These are phyloP conservation scores for Lachancea kluyveri DNA, from an alignment of 805 yeast species.

Conservation along the genomic window DNA sequence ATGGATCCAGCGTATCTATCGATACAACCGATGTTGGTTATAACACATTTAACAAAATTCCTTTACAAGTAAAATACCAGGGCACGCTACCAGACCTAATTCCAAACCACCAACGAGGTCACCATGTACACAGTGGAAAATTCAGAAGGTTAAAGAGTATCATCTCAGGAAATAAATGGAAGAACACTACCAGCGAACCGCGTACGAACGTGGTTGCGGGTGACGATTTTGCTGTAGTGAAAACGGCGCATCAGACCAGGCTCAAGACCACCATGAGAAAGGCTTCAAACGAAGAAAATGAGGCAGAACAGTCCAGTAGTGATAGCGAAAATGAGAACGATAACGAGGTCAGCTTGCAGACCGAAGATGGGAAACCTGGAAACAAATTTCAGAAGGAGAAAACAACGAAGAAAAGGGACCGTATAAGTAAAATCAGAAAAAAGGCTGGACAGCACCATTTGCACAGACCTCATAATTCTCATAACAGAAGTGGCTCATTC, in stretches of 20 bases:
- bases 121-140: conserved; percentile 16
- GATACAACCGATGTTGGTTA: no score
- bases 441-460: conserved; percentile 6
- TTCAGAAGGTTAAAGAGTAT: conserved; percentile 6
- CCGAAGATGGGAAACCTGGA: not conserved
- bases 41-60: conserved; percentile 5
- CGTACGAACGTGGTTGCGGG: not conserved
- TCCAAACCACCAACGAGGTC: conserved; percentile 18
- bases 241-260: conserved; percentile 7
- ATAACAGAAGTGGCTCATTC: conserved; percentile 43
- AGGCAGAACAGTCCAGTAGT: conserved; percentile 1
- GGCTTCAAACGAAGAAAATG: conserved; percentile 8
- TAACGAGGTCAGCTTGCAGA: conserved; percentile 8
- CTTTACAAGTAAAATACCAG: conserved; percentile 14
- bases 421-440: conserved; percentile 4
- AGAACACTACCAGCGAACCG: no score
- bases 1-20: no score
- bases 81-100: conserved; percentile 25
- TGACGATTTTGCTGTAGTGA: conserved; percentile 2
- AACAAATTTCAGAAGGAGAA: conserved; percentile 6
- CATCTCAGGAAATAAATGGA: not conserved
- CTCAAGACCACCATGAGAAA: conserved; percentile 27
- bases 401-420: conserved; percentile 4
- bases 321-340: conserved; percentile 7
- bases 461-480: conserved; percentile 3